These are phyloP conservation scores for Emydomyces testavorans DNA, from an alignment of 2,329 filamentous ascomycete genomes.

Conservation along the genomic window DNA sequence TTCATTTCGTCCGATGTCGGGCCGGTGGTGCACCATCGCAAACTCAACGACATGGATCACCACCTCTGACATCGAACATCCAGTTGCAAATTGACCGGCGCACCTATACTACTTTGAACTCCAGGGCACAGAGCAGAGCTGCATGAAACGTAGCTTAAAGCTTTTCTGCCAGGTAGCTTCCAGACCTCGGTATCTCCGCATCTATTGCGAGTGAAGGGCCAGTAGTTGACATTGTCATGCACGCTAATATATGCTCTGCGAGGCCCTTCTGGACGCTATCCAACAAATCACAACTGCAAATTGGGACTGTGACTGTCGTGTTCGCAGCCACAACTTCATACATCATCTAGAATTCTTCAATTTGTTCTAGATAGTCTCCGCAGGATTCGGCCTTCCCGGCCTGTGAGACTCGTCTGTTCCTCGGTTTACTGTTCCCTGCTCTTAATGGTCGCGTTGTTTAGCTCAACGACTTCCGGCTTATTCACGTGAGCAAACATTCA, in stretches of 20 bases:
- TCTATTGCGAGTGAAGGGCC: not conserved
- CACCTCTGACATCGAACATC: not conserved
- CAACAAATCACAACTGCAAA: not conserved
- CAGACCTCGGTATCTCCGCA: not conserved
- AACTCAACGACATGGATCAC: not conserved
- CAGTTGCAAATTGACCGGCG: not conserved
- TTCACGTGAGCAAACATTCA: not conserved
- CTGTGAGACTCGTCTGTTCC: not conserved
- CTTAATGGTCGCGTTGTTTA: not conserved
- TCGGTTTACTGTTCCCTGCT: not conserved
- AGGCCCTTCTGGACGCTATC: too few relatives aligned
- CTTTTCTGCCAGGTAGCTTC: not conserved
- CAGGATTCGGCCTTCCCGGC: not conserved
- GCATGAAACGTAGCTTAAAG: not conserved
- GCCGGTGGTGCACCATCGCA: too few relatives aligned
- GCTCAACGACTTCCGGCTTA: not conserved
- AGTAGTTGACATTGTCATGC: not conserved
- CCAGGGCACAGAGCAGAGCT: not conserved
- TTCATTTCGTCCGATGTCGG: not conserved
- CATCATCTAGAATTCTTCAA: not conserved
- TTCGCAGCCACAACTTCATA: constrained; percentile 4
- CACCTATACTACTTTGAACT: not conserved
- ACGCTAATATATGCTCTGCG: too few relatives aligned
- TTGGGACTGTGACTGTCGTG: constrained; percentile 12
- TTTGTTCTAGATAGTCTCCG: not conserved